These are phyloP conservation scores for Aspergillus arachidicola DNA, from an alignment of 2,329 filamentous ascomycete genomes.

Conservation along the genomic window DNA sequence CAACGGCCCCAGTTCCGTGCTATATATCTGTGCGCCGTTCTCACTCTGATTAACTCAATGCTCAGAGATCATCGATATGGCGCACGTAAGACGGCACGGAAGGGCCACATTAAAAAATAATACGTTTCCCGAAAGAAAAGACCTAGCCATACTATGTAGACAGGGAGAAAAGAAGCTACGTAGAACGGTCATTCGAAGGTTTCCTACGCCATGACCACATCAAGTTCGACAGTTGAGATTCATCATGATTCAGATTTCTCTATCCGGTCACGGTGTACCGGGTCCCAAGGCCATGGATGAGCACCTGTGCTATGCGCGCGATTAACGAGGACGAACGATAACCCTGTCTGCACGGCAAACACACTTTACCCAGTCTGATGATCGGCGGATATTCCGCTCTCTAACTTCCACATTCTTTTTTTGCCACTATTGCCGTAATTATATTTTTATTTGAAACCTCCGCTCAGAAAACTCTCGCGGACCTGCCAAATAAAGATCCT, in stretches of 20 bases:
- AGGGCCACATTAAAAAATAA: neutral
- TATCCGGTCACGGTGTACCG: neutral
- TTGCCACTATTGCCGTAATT: neutral
- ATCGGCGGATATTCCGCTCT: neutral
- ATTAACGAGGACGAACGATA: neutral
- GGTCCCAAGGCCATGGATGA: neutral
- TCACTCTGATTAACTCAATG: neutral
- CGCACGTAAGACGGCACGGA: neutral
- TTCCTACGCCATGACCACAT: neutral
- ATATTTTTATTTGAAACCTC: neutral
- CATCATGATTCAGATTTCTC: neutral
- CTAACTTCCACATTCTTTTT: neutral
- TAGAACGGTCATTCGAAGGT: neutral
- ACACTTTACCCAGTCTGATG: neutral
- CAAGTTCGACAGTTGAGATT: neutral
- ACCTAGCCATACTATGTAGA: too few species aligned
- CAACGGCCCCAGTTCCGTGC: neutral
- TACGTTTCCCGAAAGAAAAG: neutral
- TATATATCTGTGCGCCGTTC: neutral
- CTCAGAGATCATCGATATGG: neutral
- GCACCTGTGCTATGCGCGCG: neutral
- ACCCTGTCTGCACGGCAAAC: neutral
- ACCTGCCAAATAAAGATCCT: neutral
- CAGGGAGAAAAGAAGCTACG: neutral
- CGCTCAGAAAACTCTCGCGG: neutral